Evolutionary conservation across 495 filamentous ascomycete genomes (phyloP).

Genomic region (Schizothecium vesticola): DNA sequence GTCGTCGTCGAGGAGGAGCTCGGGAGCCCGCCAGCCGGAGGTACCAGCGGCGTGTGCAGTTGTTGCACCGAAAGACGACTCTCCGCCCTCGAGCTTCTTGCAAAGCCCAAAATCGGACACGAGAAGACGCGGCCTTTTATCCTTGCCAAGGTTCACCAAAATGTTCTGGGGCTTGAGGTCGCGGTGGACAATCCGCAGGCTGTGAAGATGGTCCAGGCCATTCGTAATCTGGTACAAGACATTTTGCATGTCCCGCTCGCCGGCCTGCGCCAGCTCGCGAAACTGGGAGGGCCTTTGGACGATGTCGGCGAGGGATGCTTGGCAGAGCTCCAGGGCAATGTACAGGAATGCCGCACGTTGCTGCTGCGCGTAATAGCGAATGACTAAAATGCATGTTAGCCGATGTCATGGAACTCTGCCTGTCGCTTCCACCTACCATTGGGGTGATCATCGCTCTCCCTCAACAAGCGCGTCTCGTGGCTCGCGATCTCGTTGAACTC

Average conservation of each 20-base stretch:
- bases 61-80: slow-evolving; percentile 89
- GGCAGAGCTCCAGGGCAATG: slow-evolving; percentile 93
- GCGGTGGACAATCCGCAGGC: slow-evolving; percentile 89
- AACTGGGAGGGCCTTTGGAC: slow-evolving; percentile 57
- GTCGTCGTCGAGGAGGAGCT: slow-evolving; percentile 80
- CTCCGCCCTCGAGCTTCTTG: slow-evolving; percentile 94
- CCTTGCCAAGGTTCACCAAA: slow-evolving; percentile 61
- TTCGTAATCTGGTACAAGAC: slow-evolving; percentile 81
- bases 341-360: slow-evolving; percentile 87
- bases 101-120: slow-evolving; percentile 98
- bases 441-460: slow-evolving; percentile 90
- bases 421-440: slow-evolving; percentile 49
- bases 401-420: neutral
- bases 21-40: slow-evolving; percentile 91
- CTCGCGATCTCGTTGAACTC: slow-evolving; percentile 93
- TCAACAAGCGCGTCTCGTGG: slow-evolving; percentile 82
- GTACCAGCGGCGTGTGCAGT: slow-evolving; percentile 92
- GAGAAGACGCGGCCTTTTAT: slow-evolving; percentile 65
- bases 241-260: slow-evolving; percentile 53
- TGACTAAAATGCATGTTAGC: slow-evolving; percentile 52
- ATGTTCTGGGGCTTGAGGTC: slow-evolving; percentile 98
- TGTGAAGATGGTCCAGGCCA: slow-evolving; percentile 83
- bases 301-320: slow-evolving; percentile 85
- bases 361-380: slow-evolving; percentile 90
- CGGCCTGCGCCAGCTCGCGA: slow-evolving; percentile 45